Percentiles rank a stretch among this genome's conserved stretches.
These are phyloP conservation scores for Zizania latifolia DNA, from an alignment of 176 grass and related monocot genomes.

Conservation along the genomic window DNA sequence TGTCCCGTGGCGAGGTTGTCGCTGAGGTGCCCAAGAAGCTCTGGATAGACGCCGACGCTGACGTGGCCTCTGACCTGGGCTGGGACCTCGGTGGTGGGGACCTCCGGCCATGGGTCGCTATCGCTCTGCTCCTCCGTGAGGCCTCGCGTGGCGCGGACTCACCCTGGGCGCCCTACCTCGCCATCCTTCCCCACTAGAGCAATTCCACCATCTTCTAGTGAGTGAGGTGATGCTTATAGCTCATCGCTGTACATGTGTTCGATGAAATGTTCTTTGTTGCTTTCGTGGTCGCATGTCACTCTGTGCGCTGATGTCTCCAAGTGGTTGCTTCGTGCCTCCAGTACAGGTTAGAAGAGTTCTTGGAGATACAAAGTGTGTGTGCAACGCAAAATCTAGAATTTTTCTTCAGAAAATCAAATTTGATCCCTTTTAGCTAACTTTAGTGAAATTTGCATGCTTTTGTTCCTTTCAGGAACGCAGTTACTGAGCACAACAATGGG, in stretches of 20 bases:
- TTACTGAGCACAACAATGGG: constrained; percentile 77
- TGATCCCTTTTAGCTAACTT: too few species aligned
- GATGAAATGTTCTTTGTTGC: constrained; percentile 8
- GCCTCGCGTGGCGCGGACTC: constrained; percentile 47
- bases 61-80: constrained; percentile 60
- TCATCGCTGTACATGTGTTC: background rate
- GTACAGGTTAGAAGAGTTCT: constrained; percentile 93
- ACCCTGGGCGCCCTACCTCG: constrained; percentile 69
- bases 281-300: too few species aligned
- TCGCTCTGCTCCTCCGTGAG: constrained; percentile 75
- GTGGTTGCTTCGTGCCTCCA: constrained; percentile 52
- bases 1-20: too few species aligned
- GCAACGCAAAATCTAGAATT: background rate
- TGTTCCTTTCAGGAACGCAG: constrained; percentile 59
- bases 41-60: too few species aligned
- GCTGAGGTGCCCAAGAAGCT: too few species aligned
- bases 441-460: too few species aligned
- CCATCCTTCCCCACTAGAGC: constrained; percentile 60
- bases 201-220: constrained; percentile 92
- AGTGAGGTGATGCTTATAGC: constrained; percentile 9
- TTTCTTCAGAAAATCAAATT: background rate
- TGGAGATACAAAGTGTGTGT: constrained; percentile 70
- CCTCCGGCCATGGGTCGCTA: constrained; percentile 66
- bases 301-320: constrained; percentile 30
- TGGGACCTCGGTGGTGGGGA: constrained; percentile 37